These are phyloP conservation scores for Fusarium nanum DNA, from an alignment of 2,329 filamentous ascomycete genomes.

Conservation along the genomic window DNA sequence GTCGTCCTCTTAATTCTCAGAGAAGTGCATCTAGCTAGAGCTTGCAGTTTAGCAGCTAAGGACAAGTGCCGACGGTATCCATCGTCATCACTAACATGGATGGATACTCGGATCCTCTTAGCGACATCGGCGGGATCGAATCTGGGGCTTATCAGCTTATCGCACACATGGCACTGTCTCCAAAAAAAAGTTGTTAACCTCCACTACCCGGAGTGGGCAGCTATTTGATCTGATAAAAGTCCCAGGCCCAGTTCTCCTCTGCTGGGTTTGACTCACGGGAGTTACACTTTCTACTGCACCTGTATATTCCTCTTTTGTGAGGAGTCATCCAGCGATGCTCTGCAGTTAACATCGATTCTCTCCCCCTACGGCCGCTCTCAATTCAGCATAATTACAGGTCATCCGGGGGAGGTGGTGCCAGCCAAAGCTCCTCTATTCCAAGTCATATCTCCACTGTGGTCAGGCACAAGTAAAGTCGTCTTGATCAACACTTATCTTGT, in stretches of 20 bases:
- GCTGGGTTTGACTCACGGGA: conserved; percentile 34
- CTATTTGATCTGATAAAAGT: conserved; percentile 31
- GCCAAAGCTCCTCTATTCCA: conserved; percentile 18
- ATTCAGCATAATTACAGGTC: conserved; percentile 29
- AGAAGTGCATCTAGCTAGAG: neutral
- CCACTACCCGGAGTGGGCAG: conserved; percentile 21
- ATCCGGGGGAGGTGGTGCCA: conserved; percentile 34
- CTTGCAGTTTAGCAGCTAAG: neutral
- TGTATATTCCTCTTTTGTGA: neutral
- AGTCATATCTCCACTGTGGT: conserved; percentile 5
- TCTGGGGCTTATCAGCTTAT: conserved; percentile 46
- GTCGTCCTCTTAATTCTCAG: neutral
- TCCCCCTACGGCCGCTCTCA: conserved; percentile 37
- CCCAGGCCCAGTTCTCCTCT: conserved; percentile 6
- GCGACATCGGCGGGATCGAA: conserved; percentile 44
- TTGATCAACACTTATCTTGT: neutral
- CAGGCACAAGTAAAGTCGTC: conserved; percentile 4
- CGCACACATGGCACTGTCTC: conserved; percentile 20
- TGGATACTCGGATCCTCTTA: neutral
- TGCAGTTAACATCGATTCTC: conserved; percentile 36
- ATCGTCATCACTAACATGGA: conserved; percentile 12
- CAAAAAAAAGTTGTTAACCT: conserved; percentile 28
- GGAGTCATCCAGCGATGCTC: conserved; percentile 33
- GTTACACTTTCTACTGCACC: neutral
- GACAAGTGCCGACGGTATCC: conserved; percentile 9